Base-by-base conservation (phyloP, 1,284 basidiomycete genomes). In the Ustilago xerochloae region DNA sequence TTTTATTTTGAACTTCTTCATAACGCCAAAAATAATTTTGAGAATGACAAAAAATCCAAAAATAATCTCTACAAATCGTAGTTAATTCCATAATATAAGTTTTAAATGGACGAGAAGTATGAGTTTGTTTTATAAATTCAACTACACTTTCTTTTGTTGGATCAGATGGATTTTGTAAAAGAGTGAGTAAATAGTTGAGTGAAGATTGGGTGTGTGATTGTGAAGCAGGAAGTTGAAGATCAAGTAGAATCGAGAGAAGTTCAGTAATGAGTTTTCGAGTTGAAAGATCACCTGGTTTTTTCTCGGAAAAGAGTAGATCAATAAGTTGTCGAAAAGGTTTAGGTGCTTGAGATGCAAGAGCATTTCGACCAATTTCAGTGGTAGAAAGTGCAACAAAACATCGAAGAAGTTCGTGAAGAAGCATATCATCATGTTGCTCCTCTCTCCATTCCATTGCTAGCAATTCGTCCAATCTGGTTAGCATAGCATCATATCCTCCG, bases 371-470 rank as follows among this genome's bases (percentile, higher is more conserved):
- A 22, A 94, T 92, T 9, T 91, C 90, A 1, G 95, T 96, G 0
- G 94, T 95, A 0, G 91, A 90, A 1, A 99, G 87, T 0, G 93
- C 96, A 84, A 97, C 97, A 85, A 99, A 90, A 85, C 94, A 97
- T 3, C 94, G 90, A 28, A 99, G 87, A 0, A 99, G 87, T 84
- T 98, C 96, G 78, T 96, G 91, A 8, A 99, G 87, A 48, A 97
- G 88, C 83, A 95, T 91, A 83, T 99, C 97, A 81, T 97, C 96
- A 78, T 97, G 95, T 83, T 97, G 95, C 84, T 99, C 96, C 84
- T 98, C 96, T 69, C 94, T 90, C 96, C 96, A 99, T 86, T 99
- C 96, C 50, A 98, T 90, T 72, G 93, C 91, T 0, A 99, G 87
- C 10, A 99, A 88, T 84, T 99, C 96, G 67, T 94, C 92, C n/a